These are phyloP conservation scores for Athelia sp. DNA, from an alignment of 1,284 basidiomycete genomes.

Conservation along the genomic window DNA sequence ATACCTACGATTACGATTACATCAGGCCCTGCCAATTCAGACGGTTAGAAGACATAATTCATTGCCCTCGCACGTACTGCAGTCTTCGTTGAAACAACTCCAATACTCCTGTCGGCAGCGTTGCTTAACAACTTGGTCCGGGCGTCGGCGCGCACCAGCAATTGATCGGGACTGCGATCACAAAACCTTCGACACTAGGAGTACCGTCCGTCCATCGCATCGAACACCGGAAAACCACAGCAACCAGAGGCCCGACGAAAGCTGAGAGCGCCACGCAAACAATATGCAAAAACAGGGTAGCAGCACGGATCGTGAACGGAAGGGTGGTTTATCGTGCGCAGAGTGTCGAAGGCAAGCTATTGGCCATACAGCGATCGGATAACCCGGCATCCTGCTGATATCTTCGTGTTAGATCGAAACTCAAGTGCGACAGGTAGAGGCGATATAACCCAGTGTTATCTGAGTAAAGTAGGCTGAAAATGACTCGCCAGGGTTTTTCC, in stretches of 20 bases:
- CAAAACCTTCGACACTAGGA: neutral
- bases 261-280: neutral
- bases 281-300: neutral
- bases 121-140: neutral
- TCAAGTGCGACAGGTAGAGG: slow-evolving; percentile 47
- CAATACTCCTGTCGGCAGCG: no score
- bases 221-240: neutral
- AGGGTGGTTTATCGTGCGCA: neutral
- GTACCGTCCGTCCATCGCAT: neutral
- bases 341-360: neutral
- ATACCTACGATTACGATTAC: neutral
- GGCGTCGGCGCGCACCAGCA: neutral
- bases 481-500: slow-evolving; percentile 35
- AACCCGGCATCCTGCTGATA: neutral
- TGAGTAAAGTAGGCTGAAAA: neutral
- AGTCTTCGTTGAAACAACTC: no score
- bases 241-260: neutral
- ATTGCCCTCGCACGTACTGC: neutral
- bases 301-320: neutral
- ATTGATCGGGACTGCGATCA: neutral
- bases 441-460: neutral
- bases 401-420: slow-evolving; percentile 36
- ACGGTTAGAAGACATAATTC: no score
- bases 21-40: neutral
- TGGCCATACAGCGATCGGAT: neutral